Percentiles rank a stretch among this genome's conserved stretches.
Evolutionary conservation across 768 basidiomycete species (phyloP).

Genomic region (Rhodocollybia butyracea): DNA sequence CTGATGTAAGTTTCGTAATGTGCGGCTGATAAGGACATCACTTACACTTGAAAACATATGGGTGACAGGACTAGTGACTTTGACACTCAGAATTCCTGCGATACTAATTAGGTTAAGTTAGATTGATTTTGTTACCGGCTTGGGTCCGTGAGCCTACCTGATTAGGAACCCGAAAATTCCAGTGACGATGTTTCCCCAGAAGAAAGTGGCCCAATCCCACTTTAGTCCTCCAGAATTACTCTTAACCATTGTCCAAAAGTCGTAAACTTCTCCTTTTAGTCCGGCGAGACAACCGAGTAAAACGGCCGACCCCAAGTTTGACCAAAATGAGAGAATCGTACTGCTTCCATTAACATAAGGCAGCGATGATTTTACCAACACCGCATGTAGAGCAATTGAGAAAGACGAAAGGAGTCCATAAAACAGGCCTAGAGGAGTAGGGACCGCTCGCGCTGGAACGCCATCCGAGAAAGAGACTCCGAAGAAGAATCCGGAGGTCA

Average conservation of each 20-base stretch:
- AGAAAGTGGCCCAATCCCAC: slow-evolving; percentile 27
- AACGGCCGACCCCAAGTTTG: slow-evolving; percentile 62
- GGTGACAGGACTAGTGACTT: slow-evolving; percentile 80
- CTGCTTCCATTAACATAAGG: slow-evolving; percentile 67
- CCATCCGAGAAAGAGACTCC: slow-evolving; percentile 38
- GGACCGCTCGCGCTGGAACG: slow-evolving; percentile 51
- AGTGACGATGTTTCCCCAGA: slow-evolving; percentile 33
- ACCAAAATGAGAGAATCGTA: slow-evolving; percentile 73
- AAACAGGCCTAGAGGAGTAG: slow-evolving; percentile 54
- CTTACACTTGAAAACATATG: slow-evolving; percentile 68
- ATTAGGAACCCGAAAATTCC: slow-evolving; percentile 78
- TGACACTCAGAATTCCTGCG: slow-evolving; percentile 76
- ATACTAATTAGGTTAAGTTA: too few species aligned
- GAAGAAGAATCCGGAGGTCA: slow-evolving; percentile 75
- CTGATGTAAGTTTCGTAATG: neutral
- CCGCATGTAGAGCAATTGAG: slow-evolving; percentile 75
- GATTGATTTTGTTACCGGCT: too few species aligned
- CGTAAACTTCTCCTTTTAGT: slow-evolving; percentile 63
- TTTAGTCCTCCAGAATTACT: slow-evolving; percentile 12
- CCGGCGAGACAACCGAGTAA: slow-evolving; percentile 57
- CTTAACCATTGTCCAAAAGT: slow-evolving; percentile 43
- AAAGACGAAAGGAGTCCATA: slow-evolving; percentile 70
- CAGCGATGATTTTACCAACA: slow-evolving; percentile 74
- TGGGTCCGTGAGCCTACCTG: too few species aligned
- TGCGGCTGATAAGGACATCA: slow-evolving; percentile 2